A percentile compares a stretch with the other conserved stretches of the same genome.
These are phyloP conservation scores for Xylaria intraflava DNA, from an alignment of 495 filamentous ascomycete species.

Conservation along the genomic window DNA sequence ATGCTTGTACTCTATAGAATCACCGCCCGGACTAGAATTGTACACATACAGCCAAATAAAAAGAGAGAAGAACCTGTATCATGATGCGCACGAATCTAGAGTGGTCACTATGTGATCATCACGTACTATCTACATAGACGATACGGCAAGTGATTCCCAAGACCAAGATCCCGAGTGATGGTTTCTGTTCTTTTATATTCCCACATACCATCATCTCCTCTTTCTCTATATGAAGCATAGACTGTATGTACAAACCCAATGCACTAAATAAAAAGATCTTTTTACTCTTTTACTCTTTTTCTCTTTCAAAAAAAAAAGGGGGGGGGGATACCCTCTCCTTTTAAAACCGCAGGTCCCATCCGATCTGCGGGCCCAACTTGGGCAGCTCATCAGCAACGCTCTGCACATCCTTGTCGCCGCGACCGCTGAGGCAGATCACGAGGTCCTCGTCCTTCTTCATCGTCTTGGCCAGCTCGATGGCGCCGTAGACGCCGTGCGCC, in stretches of 20 bases:
- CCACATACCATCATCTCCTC: neutral
- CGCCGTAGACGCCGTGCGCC: slow-evolving; percentile 85
- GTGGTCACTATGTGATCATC: neutral
- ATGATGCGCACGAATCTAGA: slow-evolving; percentile 2
- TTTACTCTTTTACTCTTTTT: too few species aligned
- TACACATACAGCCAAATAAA: too few species aligned
- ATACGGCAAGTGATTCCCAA: too few species aligned
- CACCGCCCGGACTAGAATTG: neutral
- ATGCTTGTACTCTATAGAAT: slow-evolving; percentile 12
- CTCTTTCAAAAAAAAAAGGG: too few species aligned
- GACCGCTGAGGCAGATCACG: slow-evolving; percentile 87
- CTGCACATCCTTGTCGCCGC: slow-evolving; percentile 98
- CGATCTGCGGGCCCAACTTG: slow-evolving; percentile 80
- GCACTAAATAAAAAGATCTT: too few species aligned
- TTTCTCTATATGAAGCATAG: neutral
- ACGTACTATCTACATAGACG: too few species aligned
- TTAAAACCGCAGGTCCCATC: slow-evolving; percentile 85
- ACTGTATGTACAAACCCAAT: neutral
- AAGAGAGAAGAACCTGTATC: slow-evolving; percentile 6
- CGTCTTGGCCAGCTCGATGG: slow-evolving; percentile 81
- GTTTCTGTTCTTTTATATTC: too few species aligned
- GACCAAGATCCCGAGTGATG: neutral
- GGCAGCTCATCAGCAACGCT: slow-evolving; percentile 94
- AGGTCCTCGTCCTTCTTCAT: slow-evolving; percentile 85
- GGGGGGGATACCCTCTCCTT: too few species aligned